Base-by-base conservation (phyloP, 495 filamentous ascomycete species). In the Aspergillus sparsus region DNA sequence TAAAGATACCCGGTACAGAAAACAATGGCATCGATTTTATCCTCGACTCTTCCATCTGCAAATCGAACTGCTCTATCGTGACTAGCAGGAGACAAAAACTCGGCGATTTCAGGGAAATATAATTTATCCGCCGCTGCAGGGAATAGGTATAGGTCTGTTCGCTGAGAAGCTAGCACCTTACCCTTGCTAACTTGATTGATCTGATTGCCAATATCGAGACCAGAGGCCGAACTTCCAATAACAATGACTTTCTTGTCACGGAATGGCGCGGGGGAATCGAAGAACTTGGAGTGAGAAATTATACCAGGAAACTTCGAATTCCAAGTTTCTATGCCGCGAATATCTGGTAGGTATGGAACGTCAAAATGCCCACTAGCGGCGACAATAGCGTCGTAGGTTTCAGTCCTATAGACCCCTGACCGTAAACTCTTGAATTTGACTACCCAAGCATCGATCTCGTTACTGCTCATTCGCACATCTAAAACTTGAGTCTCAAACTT, bases 331-430 rank as follows among this genome's bases (percentile, higher is more conserved):
- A 89, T 80, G 2, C 87, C 86, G 1, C 68, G 53, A n/a, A 89
- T 83, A 27, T 80, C 71, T 0, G 92, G 92, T 9, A 95, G 74
- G 68, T 82, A 87, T 0, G 88, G 87, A 7, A 88, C 83, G 18
- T 81, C 81, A 69, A 89, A 95, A 66, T 96, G 91, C 1, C 92
- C 92, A 60, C 80, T 91, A 7, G 90, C 90, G n/a, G 93, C 85
- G 1, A 94, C 84, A 5, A 96, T 84, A 10, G 90, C 91, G 73
- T 96, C 92, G 67, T 84, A 81, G 16, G 66, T 49, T 57, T 72
- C 58, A 60, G 71, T 71, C 60, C 67, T 69, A 7, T 63, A 44
- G 1, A 62, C 72, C 7, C 71, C 67, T 0, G 78, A 80, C 1
- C 49, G 66, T n/a, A 85, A 61, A 47, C 85, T 79, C 47, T 66